Evolutionary conservation across 495 filamentous ascomycete genomes (phyloP).

Genomic region (Friedmanniomyces endolithicus): DNA sequence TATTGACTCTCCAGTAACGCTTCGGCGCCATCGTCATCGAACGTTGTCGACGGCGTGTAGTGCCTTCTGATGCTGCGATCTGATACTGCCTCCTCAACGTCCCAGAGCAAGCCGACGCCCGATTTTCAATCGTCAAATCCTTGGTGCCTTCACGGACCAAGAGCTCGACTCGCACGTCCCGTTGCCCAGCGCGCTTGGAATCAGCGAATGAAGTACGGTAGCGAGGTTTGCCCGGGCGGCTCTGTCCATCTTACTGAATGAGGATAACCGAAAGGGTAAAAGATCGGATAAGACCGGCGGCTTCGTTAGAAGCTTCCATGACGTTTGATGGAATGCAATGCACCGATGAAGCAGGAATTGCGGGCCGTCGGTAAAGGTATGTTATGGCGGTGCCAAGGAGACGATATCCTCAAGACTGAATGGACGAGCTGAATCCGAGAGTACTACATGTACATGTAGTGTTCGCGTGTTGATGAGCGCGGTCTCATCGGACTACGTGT

Average conservation of each 20-base stretch:
- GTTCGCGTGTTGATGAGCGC: no score
- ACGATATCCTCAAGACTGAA: no score
- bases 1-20: no score
- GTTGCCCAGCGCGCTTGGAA: not conserved
- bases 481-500: no score
- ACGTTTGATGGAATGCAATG: slow-evolving; percentile 5
- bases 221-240: not conserved
- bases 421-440: no score
- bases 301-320: not conserved
- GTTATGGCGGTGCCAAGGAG: not conserved
- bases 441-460: no score
- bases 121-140: no score
- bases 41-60: not conserved
- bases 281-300: no score
- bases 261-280: not conserved
- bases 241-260: not conserved
- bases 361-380: not conserved
- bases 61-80: no score
- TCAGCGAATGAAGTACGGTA: not conserved
- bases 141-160: slow-evolving; percentile 1
- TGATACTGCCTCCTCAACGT: no score
- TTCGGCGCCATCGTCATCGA: not conserved
- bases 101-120: no score
- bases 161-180: not conserved
- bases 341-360: not conserved